Conservation (phyloP, 2,329 filamentous ascomycete genomes). For the Phyllosticta capitalensis region DNA sequence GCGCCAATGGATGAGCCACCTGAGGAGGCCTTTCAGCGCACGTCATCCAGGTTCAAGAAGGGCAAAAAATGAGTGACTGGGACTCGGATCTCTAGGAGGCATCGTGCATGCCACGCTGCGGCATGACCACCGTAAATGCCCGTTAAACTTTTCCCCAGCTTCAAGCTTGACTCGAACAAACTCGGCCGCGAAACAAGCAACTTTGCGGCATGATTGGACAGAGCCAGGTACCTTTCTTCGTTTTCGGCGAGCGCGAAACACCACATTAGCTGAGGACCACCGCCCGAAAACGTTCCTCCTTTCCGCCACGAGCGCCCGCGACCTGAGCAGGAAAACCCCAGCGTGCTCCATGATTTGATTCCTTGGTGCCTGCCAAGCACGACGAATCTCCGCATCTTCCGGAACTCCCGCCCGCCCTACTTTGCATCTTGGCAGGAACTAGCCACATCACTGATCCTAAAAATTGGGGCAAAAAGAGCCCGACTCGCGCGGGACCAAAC, state of each 20-base stretch:
- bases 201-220: not conserved
- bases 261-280: not conserved
- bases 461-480: not conserved
- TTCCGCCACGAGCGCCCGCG: not conserved
- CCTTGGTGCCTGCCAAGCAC: conserved; percentile 1
- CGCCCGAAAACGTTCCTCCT: too few species aligned
- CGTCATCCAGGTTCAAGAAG: conserved; percentile 19
- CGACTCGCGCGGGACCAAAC: not conserved
- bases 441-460: not conserved
- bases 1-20: conserved; percentile 44
- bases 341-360: not conserved
- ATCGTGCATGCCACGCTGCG: not conserved
- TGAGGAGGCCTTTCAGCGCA: conserved; percentile 50
- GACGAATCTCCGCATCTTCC: not conserved
- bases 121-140: not conserved
- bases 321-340: not conserved
- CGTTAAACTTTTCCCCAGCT: not conserved
- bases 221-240: not conserved
- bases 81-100: not conserved
- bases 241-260: not conserved
- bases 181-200: not conserved
- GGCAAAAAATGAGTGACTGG: conserved; percentile 8
- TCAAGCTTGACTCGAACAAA: not conserved
- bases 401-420: not conserved
- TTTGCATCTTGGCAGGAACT: not conserved